Evolutionary conservation across 495 filamentous ascomycete genomes (phyloP).

Genomic region (Tuber brumale): DNA sequence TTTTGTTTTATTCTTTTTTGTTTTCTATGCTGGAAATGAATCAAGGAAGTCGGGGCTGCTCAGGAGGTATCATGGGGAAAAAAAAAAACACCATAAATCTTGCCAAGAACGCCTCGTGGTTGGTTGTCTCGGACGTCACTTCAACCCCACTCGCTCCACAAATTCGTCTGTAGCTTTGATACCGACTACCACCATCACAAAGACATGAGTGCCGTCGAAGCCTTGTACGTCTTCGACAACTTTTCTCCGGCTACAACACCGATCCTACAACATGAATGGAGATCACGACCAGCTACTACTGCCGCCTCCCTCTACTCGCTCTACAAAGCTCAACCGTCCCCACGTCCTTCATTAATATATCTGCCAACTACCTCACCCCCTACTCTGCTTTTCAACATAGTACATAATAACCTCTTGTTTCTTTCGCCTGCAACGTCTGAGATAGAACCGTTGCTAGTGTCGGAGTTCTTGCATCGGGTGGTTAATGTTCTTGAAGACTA

Average conservation of each 20-base stretch:
- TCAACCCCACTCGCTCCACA: constrained; percentile 21
- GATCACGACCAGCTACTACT: constrained; percentile 63
- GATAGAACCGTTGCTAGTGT: constrained; percentile 83
- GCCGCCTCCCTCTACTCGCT: constrained; percentile 69
- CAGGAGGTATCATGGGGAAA: neutral
- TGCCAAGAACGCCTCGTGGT: constrained; percentile 23
- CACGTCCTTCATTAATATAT: constrained; percentile 81
- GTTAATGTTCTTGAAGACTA: constrained; percentile 94
- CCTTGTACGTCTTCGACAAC: constrained; percentile 85
- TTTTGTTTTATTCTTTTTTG: neutral
- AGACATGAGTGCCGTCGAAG: constrained; percentile 77
- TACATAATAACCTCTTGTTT: constrained; percentile 80
- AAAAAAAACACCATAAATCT: constrained; percentile 9
- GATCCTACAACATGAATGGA: constrained; percentile 64
- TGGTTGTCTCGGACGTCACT: constrained; percentile 20
- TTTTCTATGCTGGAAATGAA: neutral
- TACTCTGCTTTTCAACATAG: constrained; percentile 80
- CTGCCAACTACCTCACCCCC: constrained; percentile 75
- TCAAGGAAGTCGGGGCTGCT: neutral
- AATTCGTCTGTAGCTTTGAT: constrained; percentile 12
- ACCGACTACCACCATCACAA: constrained; percentile 48
- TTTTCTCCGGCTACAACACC: constrained; percentile 56
- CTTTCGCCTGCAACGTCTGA: constrained; percentile 75
- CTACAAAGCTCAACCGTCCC: constrained; percentile 76
- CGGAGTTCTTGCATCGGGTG: constrained; percentile 92